Evolutionary conservation across 306 rosid species (phyloP).

Genomic region (Castanea crenata): DNA sequence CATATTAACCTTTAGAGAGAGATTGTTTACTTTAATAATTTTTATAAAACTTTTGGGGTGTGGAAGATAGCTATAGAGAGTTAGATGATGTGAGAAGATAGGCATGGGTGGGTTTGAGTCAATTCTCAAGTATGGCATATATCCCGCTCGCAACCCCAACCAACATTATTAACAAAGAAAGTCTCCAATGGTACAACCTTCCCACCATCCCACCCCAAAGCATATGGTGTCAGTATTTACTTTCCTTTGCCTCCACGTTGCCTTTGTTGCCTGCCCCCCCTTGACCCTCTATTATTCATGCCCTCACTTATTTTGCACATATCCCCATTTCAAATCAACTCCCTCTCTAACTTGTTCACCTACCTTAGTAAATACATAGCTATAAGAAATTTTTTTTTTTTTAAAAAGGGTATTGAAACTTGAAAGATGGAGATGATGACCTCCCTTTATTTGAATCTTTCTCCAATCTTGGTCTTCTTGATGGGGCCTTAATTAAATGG

Average conservation of each 20-base stretch:
- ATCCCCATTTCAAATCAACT: slow-evolving; percentile 34
- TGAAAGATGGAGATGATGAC: not conserved
- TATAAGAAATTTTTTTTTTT: not conserved
- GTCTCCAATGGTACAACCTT: slow-evolving; percentile 11
- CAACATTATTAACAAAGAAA: slow-evolving; percentile 12
- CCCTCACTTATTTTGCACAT: slow-evolving; percentile 42
- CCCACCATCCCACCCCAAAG: slow-evolving; percentile 21
- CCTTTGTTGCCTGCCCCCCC: slow-evolving; percentile 29
- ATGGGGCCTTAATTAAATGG: not conserved
- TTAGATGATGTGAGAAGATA: slow-evolving; percentile 4
- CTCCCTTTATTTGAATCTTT: slow-evolving; percentile 2
- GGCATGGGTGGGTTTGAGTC: slow-evolving; percentile 16
- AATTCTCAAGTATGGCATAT: slow-evolving; percentile 6
- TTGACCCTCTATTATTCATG: slow-evolving; percentile 28
- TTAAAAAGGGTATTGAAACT: not conserved
- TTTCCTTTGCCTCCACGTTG: slow-evolving; percentile 49
- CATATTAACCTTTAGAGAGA: slow-evolving; percentile 10
- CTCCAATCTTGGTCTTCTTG: not conserved
- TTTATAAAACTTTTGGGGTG: not conserved
- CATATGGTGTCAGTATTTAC: slow-evolving; percentile 43
- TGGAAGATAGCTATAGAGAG: not conserved
- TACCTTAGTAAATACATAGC: slow-evolving; percentile 5
- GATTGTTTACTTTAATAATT: not conserved
- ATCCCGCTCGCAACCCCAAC: slow-evolving; percentile 8
- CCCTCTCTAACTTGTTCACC: slow-evolving; percentile 23